These are phyloP conservation scores for Erodium moschatum DNA, from an alignment of 441 rosid genomes.

Conservation along the genomic window DNA sequence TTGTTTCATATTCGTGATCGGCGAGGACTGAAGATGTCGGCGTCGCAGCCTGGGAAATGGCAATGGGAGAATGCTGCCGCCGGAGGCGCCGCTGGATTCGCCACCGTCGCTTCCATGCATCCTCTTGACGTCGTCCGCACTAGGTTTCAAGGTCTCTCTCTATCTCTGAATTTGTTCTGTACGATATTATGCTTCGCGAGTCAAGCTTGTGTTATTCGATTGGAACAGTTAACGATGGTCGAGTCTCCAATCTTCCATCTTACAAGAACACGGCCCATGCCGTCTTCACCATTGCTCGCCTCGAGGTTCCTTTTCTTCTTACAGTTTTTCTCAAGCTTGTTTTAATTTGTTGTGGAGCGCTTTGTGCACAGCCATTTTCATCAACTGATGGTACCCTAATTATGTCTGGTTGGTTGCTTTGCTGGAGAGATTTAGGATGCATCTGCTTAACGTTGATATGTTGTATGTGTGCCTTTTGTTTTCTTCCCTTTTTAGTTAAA, in stretches of 20 bases:
- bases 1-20: background rate
- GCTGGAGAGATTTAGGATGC: background rate
- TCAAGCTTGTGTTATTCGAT: conserved; percentile 1
- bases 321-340: background rate
- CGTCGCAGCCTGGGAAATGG: conserved; percentile 25
- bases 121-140: conserved; percentile 92
- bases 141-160: conserved; percentile 65
- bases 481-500: background rate
- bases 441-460: background rate
- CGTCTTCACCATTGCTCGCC: conserved; percentile 58
- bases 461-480: background rate
- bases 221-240: conserved; percentile 62
- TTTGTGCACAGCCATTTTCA: background rate
- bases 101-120: conserved; percentile 70
- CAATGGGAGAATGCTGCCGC: conserved; percentile 87
- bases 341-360: background rate
- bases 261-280: conserved; percentile 80
- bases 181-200: conserved; percentile 9
- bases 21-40: conserved; percentile 12
- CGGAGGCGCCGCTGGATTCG: conserved; percentile 80
- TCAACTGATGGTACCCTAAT: background rate
- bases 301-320: conserved; percentile 42
- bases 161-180: background rate
- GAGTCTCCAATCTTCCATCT: conserved; percentile 48
- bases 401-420: background rate